Percentiles rank a stretch among this genome's conserved stretches.
These are phyloP conservation scores for Neofusicoccum parvum DNA, from an alignment of 2,329 filamentous ascomycete genomes.

Conservation along the genomic window DNA sequence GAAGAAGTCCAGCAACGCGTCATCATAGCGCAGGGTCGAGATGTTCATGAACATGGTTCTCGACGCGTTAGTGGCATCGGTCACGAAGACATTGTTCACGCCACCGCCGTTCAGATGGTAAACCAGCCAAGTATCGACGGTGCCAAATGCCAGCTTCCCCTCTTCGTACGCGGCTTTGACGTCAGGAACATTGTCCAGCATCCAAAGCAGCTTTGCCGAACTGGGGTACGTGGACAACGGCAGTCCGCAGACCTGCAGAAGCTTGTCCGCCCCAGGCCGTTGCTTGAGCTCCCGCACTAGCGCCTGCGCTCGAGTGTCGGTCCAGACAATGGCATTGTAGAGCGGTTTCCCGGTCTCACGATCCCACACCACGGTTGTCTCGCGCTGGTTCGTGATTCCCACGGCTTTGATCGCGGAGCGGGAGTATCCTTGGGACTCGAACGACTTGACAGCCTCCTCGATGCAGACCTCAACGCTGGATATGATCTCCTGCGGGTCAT, in stretches of 20 bases:
- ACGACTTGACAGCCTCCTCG: constrained; percentile 68
- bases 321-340: constrained; percentile 83
- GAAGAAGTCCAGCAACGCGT: constrained; percentile 73
- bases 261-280: constrained; percentile 63
- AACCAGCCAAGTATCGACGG: constrained; percentile 79
- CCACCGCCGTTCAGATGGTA: constrained; percentile 74
- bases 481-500: constrained; percentile 73
- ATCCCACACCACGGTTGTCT: constrained; percentile 82
- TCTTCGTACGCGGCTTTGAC: constrained; percentile 72
- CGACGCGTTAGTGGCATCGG: constrained; percentile 79
- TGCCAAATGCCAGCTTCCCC: constrained; percentile 74
- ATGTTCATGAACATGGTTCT: constrained; percentile 91
- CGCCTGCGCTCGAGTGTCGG: constrained; percentile 72
- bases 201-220: constrained; percentile 78
- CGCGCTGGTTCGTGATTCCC: constrained; percentile 82
- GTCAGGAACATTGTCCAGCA: constrained; percentile 66
- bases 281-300: constrained; percentile 74
- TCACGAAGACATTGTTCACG: constrained; percentile 68
- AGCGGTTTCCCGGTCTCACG: constrained; percentile 72
- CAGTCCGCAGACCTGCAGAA: constrained; percentile 70
- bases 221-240: constrained; percentile 83
- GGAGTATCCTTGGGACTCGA: constrained; percentile 65
- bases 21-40: constrained; percentile 72
- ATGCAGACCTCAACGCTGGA: constrained; percentile 74
- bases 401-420: constrained; percentile 68